Conservation (phyloP, 164 flowering plant species). For the Macadamia tetraphylla region DNA sequence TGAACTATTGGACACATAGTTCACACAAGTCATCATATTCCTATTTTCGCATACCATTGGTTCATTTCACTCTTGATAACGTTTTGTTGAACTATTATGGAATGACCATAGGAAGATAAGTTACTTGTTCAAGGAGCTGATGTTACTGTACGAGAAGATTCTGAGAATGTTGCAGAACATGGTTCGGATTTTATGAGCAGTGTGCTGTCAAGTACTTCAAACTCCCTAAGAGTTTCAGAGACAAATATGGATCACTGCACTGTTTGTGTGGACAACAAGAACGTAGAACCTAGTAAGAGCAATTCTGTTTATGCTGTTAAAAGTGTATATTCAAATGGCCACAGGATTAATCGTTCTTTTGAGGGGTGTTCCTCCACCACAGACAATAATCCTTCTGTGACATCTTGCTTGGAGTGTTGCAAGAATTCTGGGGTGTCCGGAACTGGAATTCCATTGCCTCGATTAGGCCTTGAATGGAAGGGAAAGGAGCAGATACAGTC, state of each 20-base stretch:
- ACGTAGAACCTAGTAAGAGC: conserved; percentile 6
- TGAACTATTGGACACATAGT: not conserved
- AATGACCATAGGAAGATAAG: conserved; percentile 45
- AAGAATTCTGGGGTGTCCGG: conserved; percentile 17
- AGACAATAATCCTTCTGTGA: conserved; percentile 6
- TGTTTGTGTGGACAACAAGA: conserved; percentile 6
- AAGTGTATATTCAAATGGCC: conserved; percentile 11
- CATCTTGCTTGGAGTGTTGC: conserved; percentile 21
- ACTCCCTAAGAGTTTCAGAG: conserved; percentile 12
- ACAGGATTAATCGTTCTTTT: conserved; percentile 4
- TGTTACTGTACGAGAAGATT: conserved; percentile 18
- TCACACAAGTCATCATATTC: not conserved
- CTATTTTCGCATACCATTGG: not conserved
- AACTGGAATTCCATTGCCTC: conserved; percentile 6
- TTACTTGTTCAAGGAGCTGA: conserved; percentile 27
- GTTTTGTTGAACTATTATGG: not conserved
- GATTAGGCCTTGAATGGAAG: conserved; percentile 11
- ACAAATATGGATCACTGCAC: conserved; percentile 9
- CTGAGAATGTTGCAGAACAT: conserved; percentile 17
- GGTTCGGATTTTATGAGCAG: conserved; percentile 14
- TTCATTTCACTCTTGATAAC: not conserved
- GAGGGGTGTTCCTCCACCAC: conserved; percentile 8
- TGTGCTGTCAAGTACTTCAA: conserved; percentile 3
- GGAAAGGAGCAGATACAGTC: conserved; percentile 13
- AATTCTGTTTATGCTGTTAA: conserved; percentile 10